phyloP scores from a whole-genome alignment of 768 basidiomycete species.

The Boletus rubropictus region DNA sequence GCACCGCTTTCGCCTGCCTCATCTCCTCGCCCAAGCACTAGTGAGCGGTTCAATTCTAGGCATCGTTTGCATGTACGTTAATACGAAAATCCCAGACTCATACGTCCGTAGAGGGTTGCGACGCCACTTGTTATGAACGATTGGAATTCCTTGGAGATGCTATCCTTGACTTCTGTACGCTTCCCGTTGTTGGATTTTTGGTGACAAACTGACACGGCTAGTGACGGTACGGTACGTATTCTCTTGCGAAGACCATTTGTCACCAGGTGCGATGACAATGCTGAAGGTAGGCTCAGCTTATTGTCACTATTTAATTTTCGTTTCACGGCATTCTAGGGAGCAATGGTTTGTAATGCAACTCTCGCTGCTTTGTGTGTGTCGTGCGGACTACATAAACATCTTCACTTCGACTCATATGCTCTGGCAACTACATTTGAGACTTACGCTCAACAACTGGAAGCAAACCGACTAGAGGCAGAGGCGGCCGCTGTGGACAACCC shows the following conservation, averaged over 20 bases:
- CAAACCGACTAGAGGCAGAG: constrained; percentile 43
- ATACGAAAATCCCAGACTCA: constrained; percentile 52
- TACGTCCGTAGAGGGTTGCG: constrained; percentile 50
- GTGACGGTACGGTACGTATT: constrained; percentile 74
- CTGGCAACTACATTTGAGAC: constrained; percentile 45
- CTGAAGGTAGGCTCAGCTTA: constrained; percentile 50
- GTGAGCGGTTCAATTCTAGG: constrained; percentile 36
- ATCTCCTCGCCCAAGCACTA: constrained; percentile 67
- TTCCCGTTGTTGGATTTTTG: neutral
- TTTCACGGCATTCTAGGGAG: constrained; percentile 43
- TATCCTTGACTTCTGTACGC: constrained; percentile 75
- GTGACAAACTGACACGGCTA: constrained; percentile 25
- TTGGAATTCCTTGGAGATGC: constrained; percentile 86
- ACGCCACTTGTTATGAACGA: constrained; percentile 60
- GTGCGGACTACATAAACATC: constrained; percentile 56
- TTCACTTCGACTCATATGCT: constrained; percentile 52
- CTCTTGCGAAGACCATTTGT: constrained; percentile 52
- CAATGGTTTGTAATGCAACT: constrained; percentile 81
- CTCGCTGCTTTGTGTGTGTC: constrained; percentile 72
- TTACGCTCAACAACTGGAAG: constrained; percentile 47
- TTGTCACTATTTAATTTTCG: neutral
- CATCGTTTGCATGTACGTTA: constrained; percentile 2
- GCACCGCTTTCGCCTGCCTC: constrained; percentile 53
- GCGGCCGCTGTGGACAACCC: constrained; percentile 45
- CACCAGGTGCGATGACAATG: constrained; percentile 73